Percentiles rank a stretch among this genome's conserved stretches.
Evolutionary conservation across 1,284 basidiomycete genomes (phyloP).

Genomic region (Sporisorium reilianum): DNA sequence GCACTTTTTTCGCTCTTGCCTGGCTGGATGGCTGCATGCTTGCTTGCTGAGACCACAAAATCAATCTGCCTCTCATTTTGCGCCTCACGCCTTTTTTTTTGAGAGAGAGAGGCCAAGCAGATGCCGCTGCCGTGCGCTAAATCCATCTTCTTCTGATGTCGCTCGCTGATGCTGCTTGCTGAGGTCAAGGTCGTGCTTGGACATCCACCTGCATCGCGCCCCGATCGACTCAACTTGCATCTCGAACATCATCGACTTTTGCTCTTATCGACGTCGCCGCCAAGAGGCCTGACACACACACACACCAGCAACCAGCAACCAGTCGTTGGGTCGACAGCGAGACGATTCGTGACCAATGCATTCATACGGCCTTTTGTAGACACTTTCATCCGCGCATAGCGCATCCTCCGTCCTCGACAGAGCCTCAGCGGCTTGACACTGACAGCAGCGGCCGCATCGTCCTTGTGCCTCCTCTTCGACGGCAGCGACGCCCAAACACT

Average conservation of each 20-base stretch:
- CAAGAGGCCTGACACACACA: too few relatives aligned
- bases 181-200: not conserved
- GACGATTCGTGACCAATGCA: slow-evolving; percentile 37
- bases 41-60: too few relatives aligned
- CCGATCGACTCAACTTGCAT: not conserved
- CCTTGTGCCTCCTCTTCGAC: not conserved
- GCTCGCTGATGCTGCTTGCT: not conserved
- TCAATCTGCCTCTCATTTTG: too few relatives aligned
- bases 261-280: too few relatives aligned
- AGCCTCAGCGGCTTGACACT: slow-evolving; percentile 3
- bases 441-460: not conserved
- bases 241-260: not conserved
- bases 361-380: slow-evolving; percentile 16
- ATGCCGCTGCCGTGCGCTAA: not conserved
- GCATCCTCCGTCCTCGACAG: slow-evolving; percentile 8
- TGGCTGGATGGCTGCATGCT: too few relatives aligned
- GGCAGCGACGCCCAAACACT: not conserved
- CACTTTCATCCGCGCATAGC: slow-evolving; percentile 16
- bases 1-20: too few relatives aligned
- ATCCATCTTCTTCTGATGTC: not conserved
- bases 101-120: not conserved
- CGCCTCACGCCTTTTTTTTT: too few relatives aligned
- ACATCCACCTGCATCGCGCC: not conserved
- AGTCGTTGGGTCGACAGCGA: slow-evolving; percentile 7
- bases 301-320: too few relatives aligned